A percentile compares a stretch with the other conserved stretches of the same genome.
phyloP scores from a whole-genome alignment of 176 grass and related monocot genomes.

The Lolium perenne region DNA sequence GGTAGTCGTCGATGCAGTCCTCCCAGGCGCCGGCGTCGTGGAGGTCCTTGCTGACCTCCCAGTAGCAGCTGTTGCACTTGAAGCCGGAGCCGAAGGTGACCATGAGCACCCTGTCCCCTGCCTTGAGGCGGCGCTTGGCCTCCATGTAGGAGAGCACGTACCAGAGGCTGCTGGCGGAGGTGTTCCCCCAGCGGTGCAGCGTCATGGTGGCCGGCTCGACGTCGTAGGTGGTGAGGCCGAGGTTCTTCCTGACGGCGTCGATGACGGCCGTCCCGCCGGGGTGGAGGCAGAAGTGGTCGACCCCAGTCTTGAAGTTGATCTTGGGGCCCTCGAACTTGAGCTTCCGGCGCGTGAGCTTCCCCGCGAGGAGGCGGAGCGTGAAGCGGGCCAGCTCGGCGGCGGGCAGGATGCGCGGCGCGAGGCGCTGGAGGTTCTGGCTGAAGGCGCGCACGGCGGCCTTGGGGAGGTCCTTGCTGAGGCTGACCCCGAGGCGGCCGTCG shows the following conservation, averaged over 20 bases:
- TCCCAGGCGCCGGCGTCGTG: conserved; percentile 66
- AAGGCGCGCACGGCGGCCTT: conserved; percentile 88
- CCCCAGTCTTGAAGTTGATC: conserved; percentile 81
- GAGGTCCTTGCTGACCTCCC: conserved; percentile 74
- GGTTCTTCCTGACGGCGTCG: conserved; percentile 63
- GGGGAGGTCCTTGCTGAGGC: conserved; percentile 88
- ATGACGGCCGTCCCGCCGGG: conserved; percentile 88
- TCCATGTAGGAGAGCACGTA: conserved; percentile 96
- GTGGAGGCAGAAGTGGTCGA: conserved; percentile 95
- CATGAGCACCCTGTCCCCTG: conserved; percentile 76
- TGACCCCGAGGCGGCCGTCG: conserved; percentile 68
- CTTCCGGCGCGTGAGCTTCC: conserved; percentile 50
- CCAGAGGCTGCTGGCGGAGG: conserved; percentile 91
- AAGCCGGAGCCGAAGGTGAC: conserved; percentile 84
- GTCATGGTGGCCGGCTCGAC: conserved; percentile 88
- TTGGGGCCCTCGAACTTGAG: conserved; percentile 19
- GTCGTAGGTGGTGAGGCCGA: conserved; percentile 56
- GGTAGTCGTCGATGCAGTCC: conserved; percentile 73
- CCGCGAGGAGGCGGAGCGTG: conserved; percentile 40
- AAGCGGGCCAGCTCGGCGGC: conserved; percentile 55
- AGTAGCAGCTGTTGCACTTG: conserved; percentile 93
- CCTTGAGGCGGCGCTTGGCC: conserved; percentile 64
- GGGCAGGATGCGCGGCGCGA: conserved; percentile 67
- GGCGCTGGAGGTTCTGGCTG: conserved; percentile 71
- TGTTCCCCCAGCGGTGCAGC: conserved; percentile 95